Percentiles rank a stretch among this genome's conserved stretches.
These are phyloP conservation scores for Pleomassaria siparia DNA, from an alignment of 2,329 filamentous ascomycete species.

Conservation along the genomic window DNA sequence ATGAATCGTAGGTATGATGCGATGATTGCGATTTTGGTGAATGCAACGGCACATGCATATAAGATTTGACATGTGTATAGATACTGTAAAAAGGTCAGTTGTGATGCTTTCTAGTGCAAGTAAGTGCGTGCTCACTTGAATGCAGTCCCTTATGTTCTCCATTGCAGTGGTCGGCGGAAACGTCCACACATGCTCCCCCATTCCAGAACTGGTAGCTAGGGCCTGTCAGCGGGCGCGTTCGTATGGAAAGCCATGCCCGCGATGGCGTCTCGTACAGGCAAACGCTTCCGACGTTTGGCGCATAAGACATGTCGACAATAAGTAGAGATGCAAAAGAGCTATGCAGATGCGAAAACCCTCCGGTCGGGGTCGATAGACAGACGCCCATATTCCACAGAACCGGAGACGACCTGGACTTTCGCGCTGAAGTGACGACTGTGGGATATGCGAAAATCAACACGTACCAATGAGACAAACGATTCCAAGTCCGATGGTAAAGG, in stretches of 20 bases:
- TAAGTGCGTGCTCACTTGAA: slow-evolving; percentile 24
- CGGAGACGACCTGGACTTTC: background rate
- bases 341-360: background rate
- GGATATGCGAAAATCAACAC: background rate
- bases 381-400: background rate
- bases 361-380: background rate
- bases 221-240: slow-evolving; percentile 3
- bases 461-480: slow-evolving; percentile 26
- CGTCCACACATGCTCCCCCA: slow-evolving; percentile 29
- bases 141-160: slow-evolving; percentile 16
- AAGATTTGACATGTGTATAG: slow-evolving; percentile 28
- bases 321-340: background rate
- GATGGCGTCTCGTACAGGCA: background rate
- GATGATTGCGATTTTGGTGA: slow-evolving; percentile 33
- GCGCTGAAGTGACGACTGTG: background rate
- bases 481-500: slow-evolving; percentile 27
- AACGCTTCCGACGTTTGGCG: background rate
- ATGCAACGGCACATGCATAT: slow-evolving; percentile 28
- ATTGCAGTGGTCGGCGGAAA: slow-evolving; percentile 14
- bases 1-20: slow-evolving; percentile 31
- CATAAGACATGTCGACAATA: background rate
- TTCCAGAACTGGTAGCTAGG: slow-evolving; percentile 20
- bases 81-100: slow-evolving; percentile 18
- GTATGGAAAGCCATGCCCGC: background rate
- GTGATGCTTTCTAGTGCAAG: background rate